Conservation (phyloP, 495 filamentous ascomycete species). For the Penicillium silybi region DNA sequence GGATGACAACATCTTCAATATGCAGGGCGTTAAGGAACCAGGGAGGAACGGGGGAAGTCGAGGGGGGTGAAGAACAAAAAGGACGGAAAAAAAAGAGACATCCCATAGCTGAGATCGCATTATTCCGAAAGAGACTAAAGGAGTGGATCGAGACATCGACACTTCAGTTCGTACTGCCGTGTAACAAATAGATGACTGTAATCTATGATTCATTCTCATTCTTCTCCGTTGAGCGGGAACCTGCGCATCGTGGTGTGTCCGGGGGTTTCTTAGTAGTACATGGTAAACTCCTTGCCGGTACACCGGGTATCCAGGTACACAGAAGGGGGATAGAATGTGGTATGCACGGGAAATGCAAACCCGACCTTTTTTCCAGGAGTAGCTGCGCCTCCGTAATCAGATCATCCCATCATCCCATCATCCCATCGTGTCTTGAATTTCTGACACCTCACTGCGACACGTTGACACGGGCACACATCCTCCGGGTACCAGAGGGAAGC, state of each 20-base stretch:
- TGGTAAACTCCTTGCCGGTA: not conserved
- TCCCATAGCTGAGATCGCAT: conserved; percentile 11
- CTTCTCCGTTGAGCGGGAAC: not conserved
- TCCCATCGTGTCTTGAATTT: conserved; percentile 12
- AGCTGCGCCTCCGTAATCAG: conserved; percentile 8
- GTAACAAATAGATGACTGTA: conserved; percentile 32
- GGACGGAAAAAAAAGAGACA: conserved; percentile 7
- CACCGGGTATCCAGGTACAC: too few relatives aligned
- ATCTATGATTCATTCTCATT: conserved; percentile 13
- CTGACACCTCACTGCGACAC: conserved; percentile 9
- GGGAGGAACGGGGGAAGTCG: conserved; percentile 14
- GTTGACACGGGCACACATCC: conserved; percentile 7
- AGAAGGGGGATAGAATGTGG: too few relatives aligned
- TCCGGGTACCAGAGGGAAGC: too few relatives aligned
- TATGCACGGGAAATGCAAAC: not conserved
- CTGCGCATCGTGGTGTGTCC: not conserved
- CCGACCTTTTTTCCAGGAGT: not conserved
- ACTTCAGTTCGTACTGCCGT: conserved; percentile 22
- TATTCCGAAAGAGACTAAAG: conserved; percentile 19
- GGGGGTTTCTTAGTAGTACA: not conserved
- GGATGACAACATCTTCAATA: conserved; percentile 27
- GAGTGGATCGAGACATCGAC: conserved; percentile 29
- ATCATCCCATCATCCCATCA: conserved; percentile 11
- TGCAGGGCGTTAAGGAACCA: not conserved
- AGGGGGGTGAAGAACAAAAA: conserved; percentile 10